phyloP scores from a whole-genome alignment of 148 eudicot genomes.

The Suaeda aralocaspica region DNA sequence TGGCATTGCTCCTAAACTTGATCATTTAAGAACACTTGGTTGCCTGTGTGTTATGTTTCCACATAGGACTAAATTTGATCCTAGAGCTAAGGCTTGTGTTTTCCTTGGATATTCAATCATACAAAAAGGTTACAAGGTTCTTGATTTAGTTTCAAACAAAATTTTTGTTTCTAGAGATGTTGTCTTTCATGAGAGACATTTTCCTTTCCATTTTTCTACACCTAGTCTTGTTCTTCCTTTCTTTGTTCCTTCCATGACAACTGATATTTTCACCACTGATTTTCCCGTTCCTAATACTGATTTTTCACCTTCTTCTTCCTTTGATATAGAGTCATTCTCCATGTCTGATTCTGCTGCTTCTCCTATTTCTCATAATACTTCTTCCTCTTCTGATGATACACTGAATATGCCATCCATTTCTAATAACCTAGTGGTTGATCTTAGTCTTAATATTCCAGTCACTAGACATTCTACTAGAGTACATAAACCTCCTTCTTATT shows the following conservation, averaged over 20 bases:
- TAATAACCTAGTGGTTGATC: no score
- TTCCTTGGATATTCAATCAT: constrained; percentile 1
- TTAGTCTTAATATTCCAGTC: no score
- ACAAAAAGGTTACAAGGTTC: background rate
- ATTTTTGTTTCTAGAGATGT: background rate
- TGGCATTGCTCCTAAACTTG: background rate
- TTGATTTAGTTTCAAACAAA: background rate
- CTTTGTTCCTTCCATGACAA: background rate
- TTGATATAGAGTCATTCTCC: no score
- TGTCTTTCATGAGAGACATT: background rate
- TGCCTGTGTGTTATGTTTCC: background rate
- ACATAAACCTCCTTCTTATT: no score
- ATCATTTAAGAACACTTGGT: background rate
- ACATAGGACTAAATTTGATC: background rate
- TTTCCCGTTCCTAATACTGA: background rate
- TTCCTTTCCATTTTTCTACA: background rate
- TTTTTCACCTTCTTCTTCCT: no score
- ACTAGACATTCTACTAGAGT: no score
- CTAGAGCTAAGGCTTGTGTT: background rate
- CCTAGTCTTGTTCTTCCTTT: background rate
- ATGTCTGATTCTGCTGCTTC: no score
- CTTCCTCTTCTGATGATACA: no score
- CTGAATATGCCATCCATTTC: no score
- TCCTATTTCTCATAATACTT: no score
- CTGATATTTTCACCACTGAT: background rate